Conservation (phyloP, 495 filamentous ascomycete genomes). For the Aspergillus incahuasiensis region DNA sequence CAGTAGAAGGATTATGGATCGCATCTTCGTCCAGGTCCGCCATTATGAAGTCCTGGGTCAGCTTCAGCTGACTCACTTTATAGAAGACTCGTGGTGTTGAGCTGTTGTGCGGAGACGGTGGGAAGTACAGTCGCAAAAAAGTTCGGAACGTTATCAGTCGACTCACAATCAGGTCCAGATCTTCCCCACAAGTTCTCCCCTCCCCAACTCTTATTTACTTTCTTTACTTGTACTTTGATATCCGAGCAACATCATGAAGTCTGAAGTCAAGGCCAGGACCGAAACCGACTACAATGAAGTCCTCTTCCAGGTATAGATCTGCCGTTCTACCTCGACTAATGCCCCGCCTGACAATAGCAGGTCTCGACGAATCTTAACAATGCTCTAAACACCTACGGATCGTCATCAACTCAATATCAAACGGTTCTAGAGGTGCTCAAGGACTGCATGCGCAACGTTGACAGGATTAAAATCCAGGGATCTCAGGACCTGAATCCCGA, state of each 20-base stretch:
- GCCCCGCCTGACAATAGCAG: conserved; percentile 17
- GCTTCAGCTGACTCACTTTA: neutral
- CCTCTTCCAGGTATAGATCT: conserved; percentile 26
- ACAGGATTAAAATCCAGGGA: conserved; percentile 15
- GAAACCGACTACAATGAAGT: conserved; percentile 27
- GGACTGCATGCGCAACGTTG: conserved; percentile 31
- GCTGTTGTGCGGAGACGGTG: neutral
- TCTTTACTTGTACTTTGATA: neutral
- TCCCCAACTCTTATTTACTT: neutral
- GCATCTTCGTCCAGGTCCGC: conserved; percentile 48
- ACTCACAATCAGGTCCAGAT: neutral
- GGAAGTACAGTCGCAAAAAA: neutral
- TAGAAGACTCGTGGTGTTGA: neutral
- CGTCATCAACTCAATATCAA: conserved; percentile 37
- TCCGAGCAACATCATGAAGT: neutral
- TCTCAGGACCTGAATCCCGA: conserved; percentile 26
- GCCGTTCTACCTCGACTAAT: neutral
- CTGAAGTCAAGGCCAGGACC: neutral
- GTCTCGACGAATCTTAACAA: conserved; percentile 41
- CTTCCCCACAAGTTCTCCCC: neutral
- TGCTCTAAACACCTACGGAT: conserved; percentile 38
- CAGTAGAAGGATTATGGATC: conserved; percentile 25
- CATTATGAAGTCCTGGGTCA: conserved; percentile 26
- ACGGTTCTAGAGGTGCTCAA: conserved; percentile 34
- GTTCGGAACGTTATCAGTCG: neutral